phyloP scores from a whole-genome alignment of 1,284 basidiomycete genomes.

The Boletus sp. region DNA sequence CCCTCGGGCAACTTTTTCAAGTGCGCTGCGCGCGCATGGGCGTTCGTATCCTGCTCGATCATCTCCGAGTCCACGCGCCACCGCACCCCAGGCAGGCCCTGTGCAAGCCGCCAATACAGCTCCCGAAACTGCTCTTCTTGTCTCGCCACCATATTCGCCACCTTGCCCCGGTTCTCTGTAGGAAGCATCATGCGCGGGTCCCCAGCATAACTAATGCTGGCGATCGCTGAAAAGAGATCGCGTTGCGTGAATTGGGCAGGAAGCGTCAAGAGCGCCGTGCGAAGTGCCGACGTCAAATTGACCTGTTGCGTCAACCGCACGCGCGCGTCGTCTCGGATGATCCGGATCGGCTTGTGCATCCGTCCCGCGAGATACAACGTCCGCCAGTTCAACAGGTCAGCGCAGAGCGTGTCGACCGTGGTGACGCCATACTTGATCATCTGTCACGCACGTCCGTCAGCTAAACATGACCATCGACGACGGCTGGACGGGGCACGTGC shows the following conservation, averaged over 20 bases:
- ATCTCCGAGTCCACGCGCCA: slow-evolving; percentile 56
- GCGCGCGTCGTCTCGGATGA: slow-evolving; percentile 85
- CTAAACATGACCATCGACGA: neutral
- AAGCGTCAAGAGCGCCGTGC: slow-evolving; percentile 78
- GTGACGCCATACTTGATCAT: slow-evolving; percentile 99
- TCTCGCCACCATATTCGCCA: slow-evolving; percentile 88
- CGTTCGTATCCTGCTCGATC: slow-evolving; percentile 73
- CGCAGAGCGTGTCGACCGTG: slow-evolving; percentile 85
- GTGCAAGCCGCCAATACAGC: slow-evolving; percentile 81
- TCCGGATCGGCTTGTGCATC: slow-evolving; percentile 96
- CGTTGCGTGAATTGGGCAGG: slow-evolving; percentile 77
- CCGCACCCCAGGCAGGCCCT: slow-evolving; percentile 75
- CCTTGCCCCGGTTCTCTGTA: slow-evolving; percentile 93
- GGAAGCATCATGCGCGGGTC: slow-evolving; percentile 95
- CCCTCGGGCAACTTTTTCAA: slow-evolving; percentile 76
- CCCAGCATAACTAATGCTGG: slow-evolving; percentile 86
- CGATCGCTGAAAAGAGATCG: slow-evolving; percentile 85
- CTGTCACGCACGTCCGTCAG: slow-evolving; percentile 43
- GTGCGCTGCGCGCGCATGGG: slow-evolving; percentile 71
- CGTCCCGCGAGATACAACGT: slow-evolving; percentile 93
- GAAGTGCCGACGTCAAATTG: slow-evolving; percentile 89
- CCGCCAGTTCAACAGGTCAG: slow-evolving; percentile 92
- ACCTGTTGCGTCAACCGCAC: slow-evolving; percentile 93
- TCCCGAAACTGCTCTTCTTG: slow-evolving; percentile 86
- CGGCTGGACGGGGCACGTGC: slow-evolving; percentile 8